Percentiles rank a stretch among this genome's conserved stretches.
phyloP scores from a whole-genome alignment of 1,284 basidiomycete genomes.

The Cutaneotrichosporon dermatis region DNA sequence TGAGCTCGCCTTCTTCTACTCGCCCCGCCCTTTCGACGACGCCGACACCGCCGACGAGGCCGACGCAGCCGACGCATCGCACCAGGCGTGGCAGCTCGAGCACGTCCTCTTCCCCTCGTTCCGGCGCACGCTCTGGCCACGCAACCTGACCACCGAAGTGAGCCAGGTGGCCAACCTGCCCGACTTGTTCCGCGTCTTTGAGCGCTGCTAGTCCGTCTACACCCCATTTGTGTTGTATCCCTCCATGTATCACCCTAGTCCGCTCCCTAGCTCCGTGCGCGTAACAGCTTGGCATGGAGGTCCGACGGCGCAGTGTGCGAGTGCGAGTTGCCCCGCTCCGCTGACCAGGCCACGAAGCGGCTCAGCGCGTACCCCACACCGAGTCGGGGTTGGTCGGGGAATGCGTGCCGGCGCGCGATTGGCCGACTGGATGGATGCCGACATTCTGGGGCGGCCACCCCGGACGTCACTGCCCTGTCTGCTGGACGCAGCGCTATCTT shows the following conservation, averaged over 20 bases:
- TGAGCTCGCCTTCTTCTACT: conserved; percentile 87
- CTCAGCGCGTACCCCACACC: background rate
- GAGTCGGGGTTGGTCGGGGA: conserved; percentile 1
- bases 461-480: background rate
- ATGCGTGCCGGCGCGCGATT: background rate
- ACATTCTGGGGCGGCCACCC: background rate
- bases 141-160: conserved; percentile 51
- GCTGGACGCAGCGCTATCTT: too few species aligned
- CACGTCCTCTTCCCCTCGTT: conserved; percentile 80
- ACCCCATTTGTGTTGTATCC: background rate
- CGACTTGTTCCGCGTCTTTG: conserved; percentile 84
- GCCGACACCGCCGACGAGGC: background rate
- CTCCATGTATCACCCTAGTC: too few species aligned
- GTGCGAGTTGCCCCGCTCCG: too few species aligned
- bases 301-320: too few species aligned
- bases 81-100: conserved; percentile 75
- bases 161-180: conserved; percentile 81
- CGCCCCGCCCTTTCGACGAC: conserved; percentile 54
- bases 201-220: conserved; percentile 60
- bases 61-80: conserved; percentile 40
- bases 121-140: conserved; percentile 55
- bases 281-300: too few species aligned
- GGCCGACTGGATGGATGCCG: background rate
- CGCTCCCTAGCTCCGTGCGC: too few species aligned
- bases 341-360: too few species aligned